Percentiles rank a stretch among this genome's conserved stretches.
These are phyloP conservation scores for Talaromyces ruber DNA, from an alignment of 495 filamentous ascomycete genomes.

Conservation along the genomic window DNA sequence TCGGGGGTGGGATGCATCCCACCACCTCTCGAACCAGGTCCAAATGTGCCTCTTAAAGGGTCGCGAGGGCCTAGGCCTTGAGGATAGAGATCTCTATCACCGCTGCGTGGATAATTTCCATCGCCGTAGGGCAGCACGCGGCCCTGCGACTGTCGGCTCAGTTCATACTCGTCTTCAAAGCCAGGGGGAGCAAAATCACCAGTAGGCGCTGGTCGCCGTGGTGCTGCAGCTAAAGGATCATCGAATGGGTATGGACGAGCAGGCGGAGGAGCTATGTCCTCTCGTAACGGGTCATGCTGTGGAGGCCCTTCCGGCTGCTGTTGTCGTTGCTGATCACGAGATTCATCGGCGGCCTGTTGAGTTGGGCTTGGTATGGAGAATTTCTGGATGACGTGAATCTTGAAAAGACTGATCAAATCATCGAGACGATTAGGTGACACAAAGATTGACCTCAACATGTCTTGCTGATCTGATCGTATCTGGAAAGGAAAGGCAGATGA, in stretches of 20 bases:
- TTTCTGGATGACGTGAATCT: slow-evolving; percentile 70
- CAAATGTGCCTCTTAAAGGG: slow-evolving; percentile 60
- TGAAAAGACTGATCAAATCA: slow-evolving; percentile 61
- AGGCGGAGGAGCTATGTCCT: slow-evolving; percentile 45
- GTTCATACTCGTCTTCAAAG: slow-evolving; percentile 90
- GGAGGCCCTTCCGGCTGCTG: slow-evolving; percentile 24
- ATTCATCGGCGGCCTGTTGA: slow-evolving; percentile 68
- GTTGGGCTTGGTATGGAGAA: slow-evolving; percentile 57
- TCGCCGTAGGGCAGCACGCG: slow-evolving; percentile 36
- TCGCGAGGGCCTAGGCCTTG: slow-evolving; percentile 78
- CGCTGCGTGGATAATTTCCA: slow-evolving; percentile 55
- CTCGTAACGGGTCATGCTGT: slow-evolving; percentile 41
- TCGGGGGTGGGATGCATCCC: slow-evolving; percentile 97
- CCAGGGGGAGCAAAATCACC: slow-evolving; percentile 81
- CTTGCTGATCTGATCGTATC: slow-evolving; percentile 20
- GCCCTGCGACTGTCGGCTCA: slow-evolving; percentile 58
- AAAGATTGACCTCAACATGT: slow-evolving; percentile 59
- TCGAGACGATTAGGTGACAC: slow-evolving; percentile 58
- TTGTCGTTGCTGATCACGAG: slow-evolving; percentile 14
- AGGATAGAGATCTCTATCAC: slow-evolving; percentile 81
- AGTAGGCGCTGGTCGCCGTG: slow-evolving; percentile 56
- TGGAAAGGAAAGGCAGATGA: slow-evolving; percentile 47
- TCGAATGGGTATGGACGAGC: slow-evolving; percentile 59
- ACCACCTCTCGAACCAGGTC: slow-evolving; percentile 43
- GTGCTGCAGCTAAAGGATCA: slow-evolving; percentile 55